A percentile compares a stretch with the other conserved stretches of the same genome.
phyloP scores from a whole-genome alignment of 192 early-diverging fungal species.

The Ambispora gerdemannii region DNA sequence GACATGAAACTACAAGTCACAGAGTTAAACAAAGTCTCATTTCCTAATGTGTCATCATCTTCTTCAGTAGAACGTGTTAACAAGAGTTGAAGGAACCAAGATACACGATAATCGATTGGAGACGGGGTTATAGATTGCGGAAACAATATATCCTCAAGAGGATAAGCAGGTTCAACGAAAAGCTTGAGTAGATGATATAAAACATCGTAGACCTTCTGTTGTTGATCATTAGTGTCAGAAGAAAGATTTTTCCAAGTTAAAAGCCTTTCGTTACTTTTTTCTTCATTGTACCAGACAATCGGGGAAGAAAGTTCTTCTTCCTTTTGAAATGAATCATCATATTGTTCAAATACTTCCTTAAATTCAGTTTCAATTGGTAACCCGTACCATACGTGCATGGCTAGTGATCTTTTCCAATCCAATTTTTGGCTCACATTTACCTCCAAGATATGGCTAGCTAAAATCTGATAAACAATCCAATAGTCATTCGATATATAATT shows the following conservation, averaged over 20 bases:
- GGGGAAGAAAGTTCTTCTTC: slow-evolving; percentile 38
- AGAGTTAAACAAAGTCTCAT: slow-evolving; percentile 41
- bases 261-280: background rate
- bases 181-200: slow-evolving; percentile 75
- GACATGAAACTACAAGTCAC: slow-evolving; percentile 60
- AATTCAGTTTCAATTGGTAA: slow-evolving; percentile 40
- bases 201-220: slow-evolving; percentile 50
- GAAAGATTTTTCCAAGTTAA: background rate
- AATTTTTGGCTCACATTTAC: slow-evolving; percentile 43
- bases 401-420: slow-evolving; percentile 67
- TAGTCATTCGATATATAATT: slow-evolving; percentile 39
- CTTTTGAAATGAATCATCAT: slow-evolving; percentile 30
- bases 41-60: slow-evolving; percentile 8
- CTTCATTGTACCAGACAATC: slow-evolving; percentile 36
- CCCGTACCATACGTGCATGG: slow-evolving; percentile 60
- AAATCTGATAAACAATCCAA: slow-evolving; percentile 53
- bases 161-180: slow-evolving; percentile 44
- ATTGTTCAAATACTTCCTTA: slow-evolving; percentile 32
- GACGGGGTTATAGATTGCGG: slow-evolving; percentile 57
- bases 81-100: slow-evolving; percentile 60
- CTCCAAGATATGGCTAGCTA: slow-evolving; percentile 41
- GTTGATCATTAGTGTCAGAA: slow-evolving; percentile 3
- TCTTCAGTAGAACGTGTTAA: slow-evolving; percentile 26
- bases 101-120: slow-evolving; percentile 62
- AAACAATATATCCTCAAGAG: slow-evolving; percentile 58